Evolutionary conservation across 148 eudicot species (phyloP).

Genomic region (Camellia lanceoleosa): DNA sequence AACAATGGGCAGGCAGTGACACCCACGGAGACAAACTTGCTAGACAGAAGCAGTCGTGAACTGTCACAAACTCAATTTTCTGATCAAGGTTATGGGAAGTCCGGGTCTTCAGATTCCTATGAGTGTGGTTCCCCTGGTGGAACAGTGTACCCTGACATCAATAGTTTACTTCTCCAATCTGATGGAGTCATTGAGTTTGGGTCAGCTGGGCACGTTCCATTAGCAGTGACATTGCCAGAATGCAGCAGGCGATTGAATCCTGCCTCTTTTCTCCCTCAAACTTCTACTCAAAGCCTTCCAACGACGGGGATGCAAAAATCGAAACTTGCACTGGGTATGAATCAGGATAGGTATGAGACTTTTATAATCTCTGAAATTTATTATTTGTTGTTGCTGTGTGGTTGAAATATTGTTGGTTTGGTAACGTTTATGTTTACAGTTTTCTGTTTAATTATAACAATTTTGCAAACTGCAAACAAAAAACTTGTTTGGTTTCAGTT

Average conservation of each 20-base stretch:
- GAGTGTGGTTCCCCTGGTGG: slow-evolving; percentile 35
- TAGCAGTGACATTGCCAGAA: slow-evolving; percentile 22
- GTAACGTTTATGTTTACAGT: too few species aligned
- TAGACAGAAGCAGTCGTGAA: slow-evolving; percentile 15
- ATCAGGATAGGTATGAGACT: slow-evolving; percentile 35
- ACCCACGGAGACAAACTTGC: slow-evolving; percentile 26
- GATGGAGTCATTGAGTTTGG: slow-evolving; percentile 34
- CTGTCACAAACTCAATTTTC: slow-evolving; percentile 31
- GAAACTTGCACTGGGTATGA: slow-evolving; percentile 24
- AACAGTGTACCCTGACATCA: slow-evolving; percentile 25
- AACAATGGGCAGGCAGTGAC: slow-evolving; percentile 41
- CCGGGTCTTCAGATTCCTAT: slow-evolving; percentile 22
- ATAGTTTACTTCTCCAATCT: slow-evolving; percentile 31
- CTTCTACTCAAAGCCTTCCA: slow-evolving; percentile 2
- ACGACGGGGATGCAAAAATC: slow-evolving; percentile 24
- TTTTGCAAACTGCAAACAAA: too few species aligned
- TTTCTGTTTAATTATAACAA: too few species aligned
- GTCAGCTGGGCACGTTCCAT: slow-evolving; percentile 23
- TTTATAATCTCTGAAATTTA: background rate
- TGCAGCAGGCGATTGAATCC: slow-evolving; percentile 26
- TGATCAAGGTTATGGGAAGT: slow-evolving; percentile 30
- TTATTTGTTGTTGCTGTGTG: background rate
- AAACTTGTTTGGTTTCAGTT: too few species aligned
- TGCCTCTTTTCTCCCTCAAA: slow-evolving; percentile 17
- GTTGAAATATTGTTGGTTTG: too few species aligned